Evolutionary conservation across 768 basidiomycete genomes (phyloP), one percentile per base, ranked within the genome.

Genomic region (Stropharia rugosoannulata): DNA sequence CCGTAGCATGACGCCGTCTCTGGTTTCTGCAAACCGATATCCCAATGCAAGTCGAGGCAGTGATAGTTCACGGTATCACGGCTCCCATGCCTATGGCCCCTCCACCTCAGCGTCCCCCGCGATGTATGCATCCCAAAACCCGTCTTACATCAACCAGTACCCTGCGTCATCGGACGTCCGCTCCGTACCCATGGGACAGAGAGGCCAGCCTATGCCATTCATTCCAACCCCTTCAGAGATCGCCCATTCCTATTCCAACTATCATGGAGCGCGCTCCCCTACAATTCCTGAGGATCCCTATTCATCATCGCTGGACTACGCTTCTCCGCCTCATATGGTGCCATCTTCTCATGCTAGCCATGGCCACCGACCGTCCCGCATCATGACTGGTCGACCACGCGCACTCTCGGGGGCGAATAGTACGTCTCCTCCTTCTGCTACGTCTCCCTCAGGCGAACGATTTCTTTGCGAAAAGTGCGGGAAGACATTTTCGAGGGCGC

Each of bases 401-500:
- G 75, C 75, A 56, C 60, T 71, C 57, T 69, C 78, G 62, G 57
- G 64, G 37, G 65, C 63, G 38, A 54, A 63, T 42, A 66, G 60
- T 55, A 62, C 68, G 36, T 73, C 77, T 22, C 72, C 75, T 37
- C 67, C 68, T 37, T 68, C 73, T 16, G 63, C 69, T 37, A 65
- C 74, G 42, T 76, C 75, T 55, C 71, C 79, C 51, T 70, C 76
- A 45, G 80, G 79, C 47, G 88, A 90, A 65, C 82, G 87, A 38
- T 89, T 80, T 73, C 76, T 79, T 54, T 92, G 90, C 72, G 82
- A 87, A 55, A 80, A 81, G 60, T 92, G 90, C 68, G 84, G 85
- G 50, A 87, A 87, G 70, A 86, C 88, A 22, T 92, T 92, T 68
- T 89, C 88, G 35, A 82, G 90, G 59, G 79, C 86, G 55, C 89